Percentiles rank a stretch among this genome's conserved stretches.
phyloP scores from a whole-genome alignment of 305 asterid species.

The Fraxinus xanthoxyloides region DNA sequence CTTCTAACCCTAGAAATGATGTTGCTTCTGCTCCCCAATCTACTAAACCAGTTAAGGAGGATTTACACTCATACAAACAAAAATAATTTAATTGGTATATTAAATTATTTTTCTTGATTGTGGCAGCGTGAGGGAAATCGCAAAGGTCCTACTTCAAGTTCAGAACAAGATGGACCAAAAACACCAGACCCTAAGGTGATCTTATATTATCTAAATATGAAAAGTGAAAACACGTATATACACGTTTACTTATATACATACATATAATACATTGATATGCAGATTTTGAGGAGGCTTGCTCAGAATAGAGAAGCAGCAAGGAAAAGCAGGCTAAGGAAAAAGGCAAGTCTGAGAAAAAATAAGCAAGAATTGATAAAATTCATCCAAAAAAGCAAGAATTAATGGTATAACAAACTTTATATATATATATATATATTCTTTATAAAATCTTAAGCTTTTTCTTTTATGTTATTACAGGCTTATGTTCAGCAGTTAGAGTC shows the following conservation, averaged over 20 bases:
- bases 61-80: conserved; percentile 6
- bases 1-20: conserved; percentile 56
- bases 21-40: conserved; percentile 49
- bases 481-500: conserved; percentile 37
- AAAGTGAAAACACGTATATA: background rate
- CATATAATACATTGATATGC: conserved; percentile 20
- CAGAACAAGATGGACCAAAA: conserved; percentile 69
- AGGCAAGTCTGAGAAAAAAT: conserved; percentile 35
- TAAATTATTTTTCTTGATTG: conserved; percentile 13
- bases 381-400: background rate
- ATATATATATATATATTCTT: background rate
- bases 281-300: conserved; percentile 91
- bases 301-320: conserved; percentile 99
- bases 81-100: background rate
- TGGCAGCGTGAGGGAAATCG: conserved; percentile 78
- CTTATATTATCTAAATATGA: background rate
- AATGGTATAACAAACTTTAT: background rate
- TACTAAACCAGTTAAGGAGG: conserved; percentile 69
- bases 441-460: background rate
- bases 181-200: conserved; percentile 83
- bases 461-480: conserved; percentile 21
- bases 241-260: background rate
- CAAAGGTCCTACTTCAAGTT: conserved; percentile 57
- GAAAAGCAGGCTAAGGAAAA: conserved; percentile 89
- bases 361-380: background rate